Evolutionary conservation across 148 eudicot genomes (phyloP).

Genomic region (Spergularia bocconei): DNA sequence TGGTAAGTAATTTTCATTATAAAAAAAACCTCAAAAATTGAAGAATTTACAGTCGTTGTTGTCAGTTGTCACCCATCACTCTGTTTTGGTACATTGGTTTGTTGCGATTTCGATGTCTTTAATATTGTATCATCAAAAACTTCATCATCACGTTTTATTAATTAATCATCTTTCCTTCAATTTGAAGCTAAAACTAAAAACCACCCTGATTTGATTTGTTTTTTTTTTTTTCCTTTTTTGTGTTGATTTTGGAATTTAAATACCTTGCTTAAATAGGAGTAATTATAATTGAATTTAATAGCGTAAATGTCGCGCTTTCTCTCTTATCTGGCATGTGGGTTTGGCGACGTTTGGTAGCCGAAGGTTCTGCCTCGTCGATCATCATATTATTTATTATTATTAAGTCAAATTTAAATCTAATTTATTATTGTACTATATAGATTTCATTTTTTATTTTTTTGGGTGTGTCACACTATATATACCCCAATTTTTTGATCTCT

Average conservation of each 20-base stretch:
- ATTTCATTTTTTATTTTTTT: neutral
- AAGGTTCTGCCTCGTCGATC: conserved; percentile 19
- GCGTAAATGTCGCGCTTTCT: conserved; percentile 31
- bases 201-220: neutral
- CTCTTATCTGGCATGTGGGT: conserved; percentile 27
- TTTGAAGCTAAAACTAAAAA: conserved; percentile 23
- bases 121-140: conserved; percentile 8
- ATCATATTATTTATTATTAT: conserved; percentile 6
- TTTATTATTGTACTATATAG: neutral
- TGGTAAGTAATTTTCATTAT: too few species aligned
- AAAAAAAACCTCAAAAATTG: too few species aligned
- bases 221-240: neutral
- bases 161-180: conserved; percentile 26
- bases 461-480: conserved; percentile 16
- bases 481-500: conserved; percentile 13
- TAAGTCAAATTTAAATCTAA: neutral
- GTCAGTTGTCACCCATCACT: conserved; percentile 4
- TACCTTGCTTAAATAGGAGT: neutral
- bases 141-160: conserved; percentile 13
- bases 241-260: conserved; percentile 1
- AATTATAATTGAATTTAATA: conserved; percentile 8
- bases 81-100: neutral
- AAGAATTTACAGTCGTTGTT: neutral
- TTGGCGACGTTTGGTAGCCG: conserved; percentile 29
- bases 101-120: conserved; percentile 23